phyloP scores from a whole-genome alignment of 1,284 basidiomycete genomes.

The Sporisorium reilianum region DNA sequence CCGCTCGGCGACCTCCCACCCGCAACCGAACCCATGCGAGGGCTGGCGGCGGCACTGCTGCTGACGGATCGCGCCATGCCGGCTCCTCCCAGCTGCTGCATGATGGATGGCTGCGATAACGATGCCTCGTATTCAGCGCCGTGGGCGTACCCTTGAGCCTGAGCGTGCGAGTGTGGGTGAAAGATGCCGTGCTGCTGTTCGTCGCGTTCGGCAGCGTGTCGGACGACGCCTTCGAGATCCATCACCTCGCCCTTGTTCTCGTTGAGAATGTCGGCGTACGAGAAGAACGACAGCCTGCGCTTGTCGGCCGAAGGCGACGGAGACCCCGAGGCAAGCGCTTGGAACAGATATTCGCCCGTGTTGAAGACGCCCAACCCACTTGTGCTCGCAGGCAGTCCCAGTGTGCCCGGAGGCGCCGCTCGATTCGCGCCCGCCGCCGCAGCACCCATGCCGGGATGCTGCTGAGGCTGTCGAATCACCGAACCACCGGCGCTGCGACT shows the following conservation, averaged over 20 bases:
- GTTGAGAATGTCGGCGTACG: conserved; percentile 65
- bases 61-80: conserved; percentile 43
- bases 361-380: conserved; percentile 52
- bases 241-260: conserved; percentile 59
- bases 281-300: conserved; percentile 64
- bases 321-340: conserved; percentile 42
- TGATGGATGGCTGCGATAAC: conserved; percentile 41
- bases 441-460: conserved; percentile 32
- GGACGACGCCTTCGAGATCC: conserved; percentile 53
- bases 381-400: conserved; percentile 26
- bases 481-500: conserved; percentile 22
- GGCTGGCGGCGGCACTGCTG: conserved; percentile 42
- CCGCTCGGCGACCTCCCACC: conserved; percentile 17
- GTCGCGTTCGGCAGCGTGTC: conserved; percentile 47
- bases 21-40: conserved; percentile 15
- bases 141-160: conserved; percentile 1
- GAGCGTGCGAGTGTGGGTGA: conserved; percentile 9
- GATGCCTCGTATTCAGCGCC: conserved; percentile 23
- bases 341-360: conserved; percentile 36
- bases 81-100: conserved; percentile 47
- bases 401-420: conserved; percentile 18
- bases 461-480: conserved; percentile 32
- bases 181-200: conserved; percentile 51
- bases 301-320: conserved; percentile 51
- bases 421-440: conserved; percentile 17